Conservation (phyloP, 306 rosid species). For the Ammopiptanthus mongolicus region DNA sequence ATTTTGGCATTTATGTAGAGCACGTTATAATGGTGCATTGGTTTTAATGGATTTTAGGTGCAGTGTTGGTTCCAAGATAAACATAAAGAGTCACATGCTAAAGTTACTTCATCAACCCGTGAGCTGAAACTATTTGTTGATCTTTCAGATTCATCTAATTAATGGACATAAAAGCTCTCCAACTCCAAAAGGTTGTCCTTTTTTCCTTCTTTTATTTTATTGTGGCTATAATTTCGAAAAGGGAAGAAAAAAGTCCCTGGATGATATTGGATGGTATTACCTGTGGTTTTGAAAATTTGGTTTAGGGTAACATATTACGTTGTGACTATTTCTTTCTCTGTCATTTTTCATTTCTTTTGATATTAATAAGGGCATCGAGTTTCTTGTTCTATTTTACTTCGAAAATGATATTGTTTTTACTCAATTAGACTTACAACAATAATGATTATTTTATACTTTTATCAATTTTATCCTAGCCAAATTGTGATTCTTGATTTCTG, state of each 20-base stretch:
- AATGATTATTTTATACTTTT: neutral
- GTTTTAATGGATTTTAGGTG: constrained; percentile 31
- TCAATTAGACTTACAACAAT: neutral
- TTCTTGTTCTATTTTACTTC: neutral
- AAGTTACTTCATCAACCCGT: constrained; percentile 19
- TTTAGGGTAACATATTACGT: too few species aligned
- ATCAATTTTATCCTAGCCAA: constrained; percentile 1
- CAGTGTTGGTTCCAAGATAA: constrained; percentile 36
- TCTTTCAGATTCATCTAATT: constrained; percentile 36
- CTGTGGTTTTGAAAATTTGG: neutral
- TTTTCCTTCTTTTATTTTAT: neutral
- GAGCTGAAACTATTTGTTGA: constrained; percentile 36
- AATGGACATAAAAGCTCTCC: constrained; percentile 24
- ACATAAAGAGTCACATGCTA: neutral
- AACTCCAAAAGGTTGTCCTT: constrained; percentile 36
- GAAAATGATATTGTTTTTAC: neutral
- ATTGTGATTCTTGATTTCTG: neutral
- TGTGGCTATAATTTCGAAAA: neutral
- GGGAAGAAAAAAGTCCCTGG: neutral
- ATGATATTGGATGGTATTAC: neutral
- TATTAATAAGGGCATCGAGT: neutral
- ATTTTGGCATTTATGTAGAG: neutral
- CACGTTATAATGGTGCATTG: neutral
- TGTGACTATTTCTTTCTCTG: too few species aligned
- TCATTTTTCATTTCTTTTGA: constrained; percentile 9